Conservation (phyloP, 2,329 filamentous ascomycete genomes). For the Mollisia scopiformis region DNA sequence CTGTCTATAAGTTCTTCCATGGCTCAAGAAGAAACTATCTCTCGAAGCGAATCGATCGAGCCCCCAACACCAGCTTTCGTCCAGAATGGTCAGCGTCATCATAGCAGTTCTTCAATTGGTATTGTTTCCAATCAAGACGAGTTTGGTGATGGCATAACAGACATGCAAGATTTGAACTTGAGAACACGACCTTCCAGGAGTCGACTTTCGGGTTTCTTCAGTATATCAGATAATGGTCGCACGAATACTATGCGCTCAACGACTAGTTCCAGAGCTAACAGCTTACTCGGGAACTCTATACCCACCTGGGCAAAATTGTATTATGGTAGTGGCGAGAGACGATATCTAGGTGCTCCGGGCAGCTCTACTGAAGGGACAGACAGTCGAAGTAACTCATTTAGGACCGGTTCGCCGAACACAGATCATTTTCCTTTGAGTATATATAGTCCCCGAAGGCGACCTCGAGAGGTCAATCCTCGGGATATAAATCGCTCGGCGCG, state of each 20-base stretch:
- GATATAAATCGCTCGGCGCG: slow-evolving; percentile 32
- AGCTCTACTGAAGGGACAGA: slow-evolving; percentile 39
- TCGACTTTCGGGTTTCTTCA: slow-evolving; percentile 55
- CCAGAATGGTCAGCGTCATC: slow-evolving; percentile 37
- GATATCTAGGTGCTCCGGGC: slow-evolving; percentile 46
- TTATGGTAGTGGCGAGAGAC: slow-evolving; percentile 68
- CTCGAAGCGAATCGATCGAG: slow-evolving; percentile 46
- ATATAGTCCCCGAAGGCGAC: slow-evolving; percentile 49
- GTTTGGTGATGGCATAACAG: slow-evolving; percentile 64
- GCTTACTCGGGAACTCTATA: slow-evolving; percentile 42
- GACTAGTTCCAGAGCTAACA: slow-evolving; percentile 47
- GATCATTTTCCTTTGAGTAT: slow-evolving; percentile 51
- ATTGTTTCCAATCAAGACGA: slow-evolving; percentile 63
- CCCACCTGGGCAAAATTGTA: slow-evolving; percentile 62
- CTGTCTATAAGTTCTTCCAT: slow-evolving; percentile 58
- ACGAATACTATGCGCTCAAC: slow-evolving; percentile 37
- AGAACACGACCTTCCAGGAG: slow-evolving; percentile 56
- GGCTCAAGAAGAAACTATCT: slow-evolving; percentile 27
- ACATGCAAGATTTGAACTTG: slow-evolving; percentile 56
- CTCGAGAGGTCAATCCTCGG: slow-evolving; percentile 39
- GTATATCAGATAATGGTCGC: slow-evolving; percentile 45
- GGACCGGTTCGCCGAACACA: slow-evolving; percentile 51
- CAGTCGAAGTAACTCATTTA: slow-evolving; percentile 49
- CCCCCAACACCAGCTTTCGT: slow-evolving; percentile 49
- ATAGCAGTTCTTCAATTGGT: slow-evolving; percentile 41